Evolutionary conservation across 805 yeast species (phyloP), one percentile per base, ranked within the genome.

Genomic region (Groenewaldozyma tartarivorans): DNA sequence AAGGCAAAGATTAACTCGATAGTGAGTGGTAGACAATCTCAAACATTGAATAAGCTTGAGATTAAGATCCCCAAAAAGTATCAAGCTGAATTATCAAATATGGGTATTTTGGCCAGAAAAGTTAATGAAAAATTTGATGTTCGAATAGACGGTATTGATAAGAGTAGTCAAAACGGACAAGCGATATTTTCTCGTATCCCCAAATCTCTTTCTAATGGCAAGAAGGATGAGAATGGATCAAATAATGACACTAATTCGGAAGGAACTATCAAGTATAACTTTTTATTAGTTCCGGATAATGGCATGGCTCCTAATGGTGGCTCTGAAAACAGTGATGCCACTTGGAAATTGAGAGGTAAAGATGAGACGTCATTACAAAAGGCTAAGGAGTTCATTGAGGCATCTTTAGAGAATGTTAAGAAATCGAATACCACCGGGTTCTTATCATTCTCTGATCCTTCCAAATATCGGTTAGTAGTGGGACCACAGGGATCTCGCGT

Each of bases 401-500:
- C 64, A 20, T 64, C 75, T 42, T 60, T 83, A 50, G 69, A 60
- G 22, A 58, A 60, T 33, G 75, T 75, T 39, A 54, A 66, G 43
- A 51, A 54, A 18, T 75, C 74, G 39, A 67, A 69, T 34, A 53
- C 63, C 33, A 66, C 64, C 36, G 92, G 79, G 11, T 83, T 75
- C 73, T 62, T 81, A 45, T 80, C 81, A 71, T 62, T 75, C 31
- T 60, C 72, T 33, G 68, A 74, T 43, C 61, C 75, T 11, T 55
- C 61, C 20, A 56, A 57, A 35, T 80, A 81, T 59, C 72, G 80
- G 43, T 73, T 69, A 56, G 67, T 85, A 40, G 74, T 86, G 48
- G 95, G 95, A 5, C 77, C 85, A 13, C 79, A 75, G 50, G 95
- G 95, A 36, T 62, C 77, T 27, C 76, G 73, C 46, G 67, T 85